Evolutionary conservation across 2,329 filamentous ascomycete species (phyloP).

Genomic region (Diplodia scrobiculata): DNA sequence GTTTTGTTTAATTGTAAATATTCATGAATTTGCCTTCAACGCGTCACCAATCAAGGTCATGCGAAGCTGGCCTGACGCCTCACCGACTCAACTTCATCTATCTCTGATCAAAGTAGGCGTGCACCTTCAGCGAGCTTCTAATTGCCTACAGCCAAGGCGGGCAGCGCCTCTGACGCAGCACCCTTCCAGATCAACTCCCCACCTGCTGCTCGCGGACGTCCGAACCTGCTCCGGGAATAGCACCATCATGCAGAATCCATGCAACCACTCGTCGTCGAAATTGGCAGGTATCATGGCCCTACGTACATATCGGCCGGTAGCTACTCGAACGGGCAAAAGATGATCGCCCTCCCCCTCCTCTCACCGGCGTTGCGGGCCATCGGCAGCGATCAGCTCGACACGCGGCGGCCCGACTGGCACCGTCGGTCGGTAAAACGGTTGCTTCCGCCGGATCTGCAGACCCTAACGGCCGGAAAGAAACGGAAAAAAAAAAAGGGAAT

Average conservation of each 20-base stretch:
- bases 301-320: background rate
- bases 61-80: too few species aligned
- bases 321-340: background rate
- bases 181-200: too few species aligned
- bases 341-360: background rate
- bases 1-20: background rate
- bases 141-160: too few species aligned
- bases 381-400: background rate
- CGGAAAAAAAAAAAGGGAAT: background rate
- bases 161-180: too few species aligned
- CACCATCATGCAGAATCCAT: background rate
- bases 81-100: too few species aligned
- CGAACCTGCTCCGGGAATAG: too few species aligned
- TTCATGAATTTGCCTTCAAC: too few species aligned
- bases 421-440: background rate
- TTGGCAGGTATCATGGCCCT: background rate
- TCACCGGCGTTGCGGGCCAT: background rate
- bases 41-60: too few species aligned
- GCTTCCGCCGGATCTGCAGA: background rate
- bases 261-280: background rate
- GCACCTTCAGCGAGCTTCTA: too few species aligned
- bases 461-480: background rate
- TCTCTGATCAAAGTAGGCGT: too few species aligned
- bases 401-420: background rate
- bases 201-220: too few species aligned